Evolutionary conservation across 2,329 filamentous ascomycete genomes (phyloP).

Genomic region (Taxawa tesnikishii): DNA sequence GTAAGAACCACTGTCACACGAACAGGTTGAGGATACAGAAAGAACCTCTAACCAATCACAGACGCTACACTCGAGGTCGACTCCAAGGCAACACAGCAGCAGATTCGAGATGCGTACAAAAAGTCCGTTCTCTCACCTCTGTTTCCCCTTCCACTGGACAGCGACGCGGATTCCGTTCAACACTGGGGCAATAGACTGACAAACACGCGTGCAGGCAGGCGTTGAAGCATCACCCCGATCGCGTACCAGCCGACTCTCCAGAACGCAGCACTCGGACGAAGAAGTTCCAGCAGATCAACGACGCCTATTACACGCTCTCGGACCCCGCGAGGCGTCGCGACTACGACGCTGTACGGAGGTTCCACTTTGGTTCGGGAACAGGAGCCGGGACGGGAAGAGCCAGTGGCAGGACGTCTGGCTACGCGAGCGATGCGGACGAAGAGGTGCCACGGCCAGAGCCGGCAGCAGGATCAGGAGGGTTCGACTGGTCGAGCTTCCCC

Average conservation of each 20-base stretch:
- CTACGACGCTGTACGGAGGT: conserved; percentile 63
- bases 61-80: conserved; percentile 21
- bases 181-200: too few species aligned
- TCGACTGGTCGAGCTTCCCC: conserved; percentile 19
- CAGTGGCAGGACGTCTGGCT: conserved; percentile 27
- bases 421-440: conserved; percentile 34
- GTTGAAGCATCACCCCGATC: conserved; percentile 85
- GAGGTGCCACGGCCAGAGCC: conserved; percentile 29
- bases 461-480: conserved; percentile 13
- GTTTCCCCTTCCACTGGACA: too few species aligned
- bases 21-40: conserved; percentile 10
- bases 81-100: conserved; percentile 62
- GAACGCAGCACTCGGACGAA: conserved; percentile 73
- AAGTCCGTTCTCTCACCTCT: conserved; percentile 41
- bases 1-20: neutral
- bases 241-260: conserved; percentile 70
- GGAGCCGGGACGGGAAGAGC: conserved; percentile 20
- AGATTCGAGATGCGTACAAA: conserved; percentile 93
- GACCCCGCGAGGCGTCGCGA: conserved; percentile 65
- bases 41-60: conserved; percentile 6
- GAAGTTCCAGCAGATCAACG: conserved; percentile 83
- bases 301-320: conserved; percentile 85
- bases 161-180: too few species aligned
- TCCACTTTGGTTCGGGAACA: conserved; percentile 39
- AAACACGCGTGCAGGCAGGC: conserved; percentile 52